A percentile compares a stretch with the other conserved stretches of the same genome.
These are phyloP conservation scores for Chrysanthemum lavandulifolium DNA, from an alignment of 129 eudicot species.

Conservation along the genomic window DNA sequence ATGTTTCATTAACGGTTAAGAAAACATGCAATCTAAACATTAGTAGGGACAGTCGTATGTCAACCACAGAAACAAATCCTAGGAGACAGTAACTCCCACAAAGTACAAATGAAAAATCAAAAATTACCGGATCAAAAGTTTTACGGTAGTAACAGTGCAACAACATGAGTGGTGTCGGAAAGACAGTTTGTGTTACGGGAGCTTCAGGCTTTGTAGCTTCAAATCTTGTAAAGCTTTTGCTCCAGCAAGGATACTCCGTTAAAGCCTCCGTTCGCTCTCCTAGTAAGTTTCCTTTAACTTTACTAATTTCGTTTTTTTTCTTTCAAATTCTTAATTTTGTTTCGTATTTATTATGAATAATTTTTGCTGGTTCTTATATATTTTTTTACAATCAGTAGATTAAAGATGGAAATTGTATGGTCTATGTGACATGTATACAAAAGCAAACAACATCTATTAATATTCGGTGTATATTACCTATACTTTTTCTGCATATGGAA, in stretches of 20 bases:
- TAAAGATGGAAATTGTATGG: too few species aligned
- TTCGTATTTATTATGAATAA: not conserved
- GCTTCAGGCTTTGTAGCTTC: conserved; percentile 46
- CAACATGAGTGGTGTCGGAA: conserved; percentile 35
- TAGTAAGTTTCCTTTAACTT: conserved; percentile 16
- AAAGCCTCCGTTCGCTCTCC: conserved; percentile 46
- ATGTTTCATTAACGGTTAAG: not conserved
- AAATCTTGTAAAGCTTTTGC: conserved; percentile 40
- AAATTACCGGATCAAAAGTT: not conserved
- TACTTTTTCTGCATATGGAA: not conserved
- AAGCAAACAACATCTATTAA: not conserved
- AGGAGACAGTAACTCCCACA: not conserved
- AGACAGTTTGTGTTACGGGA: conserved; percentile 51
- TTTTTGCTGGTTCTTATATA: not conserved
- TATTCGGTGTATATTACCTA: not conserved
- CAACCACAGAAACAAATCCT: conserved; percentile 6
- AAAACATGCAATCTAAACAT: not conserved
- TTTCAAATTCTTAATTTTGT: not conserved
- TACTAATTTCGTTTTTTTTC: not conserved
- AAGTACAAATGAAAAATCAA: not conserved
- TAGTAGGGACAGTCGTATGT: conserved; percentile 9
- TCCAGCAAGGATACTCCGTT: conserved; percentile 43
- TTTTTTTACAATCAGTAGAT: too few species aligned
- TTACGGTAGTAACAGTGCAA: not conserved
- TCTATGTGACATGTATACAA: not conserved